Base-by-base conservation (phyloP, 2,329 filamentous ascomycete genomes). In the Monosporascus cannonballus region DNA sequence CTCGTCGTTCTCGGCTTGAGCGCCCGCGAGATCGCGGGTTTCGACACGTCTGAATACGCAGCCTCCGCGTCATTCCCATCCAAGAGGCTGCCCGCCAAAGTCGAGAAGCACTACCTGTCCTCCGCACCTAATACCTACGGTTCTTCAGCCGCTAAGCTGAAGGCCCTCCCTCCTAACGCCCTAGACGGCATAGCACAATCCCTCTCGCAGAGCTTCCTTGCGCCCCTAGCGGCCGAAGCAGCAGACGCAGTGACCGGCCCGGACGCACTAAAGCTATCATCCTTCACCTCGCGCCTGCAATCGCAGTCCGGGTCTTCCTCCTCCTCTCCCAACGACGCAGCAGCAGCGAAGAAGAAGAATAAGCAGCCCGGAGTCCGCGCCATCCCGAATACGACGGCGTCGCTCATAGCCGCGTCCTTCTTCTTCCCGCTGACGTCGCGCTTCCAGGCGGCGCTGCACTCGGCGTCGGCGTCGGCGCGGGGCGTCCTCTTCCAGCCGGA, bases 361-460 rank as follows among this genome's bases (percentile, higher is more conserved):
- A 64, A 56, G 46, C 41, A 58, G 14, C 73, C 73, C 1, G 73
- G 74, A 17, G 59, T 76, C 30, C 79, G 79, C 51, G 73, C 84
- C 3, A 86, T 87, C 15, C 80, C 87, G 11, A 96, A 96, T 64
- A 85, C 85, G 8, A 84, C 96, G 0, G 87, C 92, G 39, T 83
- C 85, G 49, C 74, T 96, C 25, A 82, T 97, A 25, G 80, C 85
- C 0, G 76, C 84, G 0, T 81, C 80, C 17, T 94, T 96, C 75
- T 96, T 97, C 80, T 88, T 87, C 58, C 93, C 94, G 0, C 76
- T 99, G 9, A 87, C 87, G 0, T 87, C 87, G 0, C 85, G 90
- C 42, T 95, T 94, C 71, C 88, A 87, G 65, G 77, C 87, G 3
- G 85, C 79, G 0, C 68, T 81, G 45, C 73, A 72, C 46, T 70